Conservation (phyloP, 2,329 filamentous ascomycete genomes). For the Fusarium succisae region DNA sequence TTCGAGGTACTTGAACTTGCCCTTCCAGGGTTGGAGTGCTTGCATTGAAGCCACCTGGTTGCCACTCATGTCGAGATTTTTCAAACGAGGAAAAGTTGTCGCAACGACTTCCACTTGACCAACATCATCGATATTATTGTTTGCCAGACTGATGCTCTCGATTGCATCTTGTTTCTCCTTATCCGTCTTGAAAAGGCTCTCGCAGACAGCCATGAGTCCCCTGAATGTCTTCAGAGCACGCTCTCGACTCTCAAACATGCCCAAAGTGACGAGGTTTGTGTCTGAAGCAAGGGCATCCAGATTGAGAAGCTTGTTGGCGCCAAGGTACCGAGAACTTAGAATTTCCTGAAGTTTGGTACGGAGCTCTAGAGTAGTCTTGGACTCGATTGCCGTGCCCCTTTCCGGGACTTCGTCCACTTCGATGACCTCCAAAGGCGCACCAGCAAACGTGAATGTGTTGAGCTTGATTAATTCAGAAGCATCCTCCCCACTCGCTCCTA, state of each 20-base stretch:
- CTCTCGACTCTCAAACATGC: conserved; percentile 77
- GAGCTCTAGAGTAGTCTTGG: conserved; percentile 65
- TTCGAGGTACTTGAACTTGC: conserved; percentile 80
- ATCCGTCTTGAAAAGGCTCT: conserved; percentile 76
- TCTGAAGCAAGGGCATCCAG: conserved; percentile 82
- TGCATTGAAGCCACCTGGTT: conserved; percentile 79
- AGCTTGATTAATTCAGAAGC: conserved; percentile 72
- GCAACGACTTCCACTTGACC: conserved; percentile 77
- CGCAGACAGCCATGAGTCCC: conserved; percentile 87
- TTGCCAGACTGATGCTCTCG: conserved; percentile 81
- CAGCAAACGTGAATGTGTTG: conserved; percentile 75
- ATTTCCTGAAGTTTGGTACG: conserved; percentile 76
- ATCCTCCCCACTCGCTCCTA: conserved; percentile 72
- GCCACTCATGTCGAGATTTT: conserved; percentile 87
- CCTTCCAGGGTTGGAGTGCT: conserved; percentile 78
- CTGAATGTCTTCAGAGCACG: conserved; percentile 89
- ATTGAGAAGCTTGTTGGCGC: conserved; percentile 78
- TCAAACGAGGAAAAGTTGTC: conserved; percentile 82
- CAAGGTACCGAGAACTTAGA: conserved; percentile 78
- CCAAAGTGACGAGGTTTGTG: conserved; percentile 74
- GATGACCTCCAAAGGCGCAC: conserved; percentile 66
- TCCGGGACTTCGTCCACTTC: conserved; percentile 56
- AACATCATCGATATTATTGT: conserved; percentile 81
- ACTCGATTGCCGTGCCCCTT: conserved; percentile 55
- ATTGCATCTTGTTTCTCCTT: conserved; percentile 81